phyloP scores from a whole-genome alignment of 2,329 filamentous ascomycete species.

The Diaporthe sp. region DNA sequence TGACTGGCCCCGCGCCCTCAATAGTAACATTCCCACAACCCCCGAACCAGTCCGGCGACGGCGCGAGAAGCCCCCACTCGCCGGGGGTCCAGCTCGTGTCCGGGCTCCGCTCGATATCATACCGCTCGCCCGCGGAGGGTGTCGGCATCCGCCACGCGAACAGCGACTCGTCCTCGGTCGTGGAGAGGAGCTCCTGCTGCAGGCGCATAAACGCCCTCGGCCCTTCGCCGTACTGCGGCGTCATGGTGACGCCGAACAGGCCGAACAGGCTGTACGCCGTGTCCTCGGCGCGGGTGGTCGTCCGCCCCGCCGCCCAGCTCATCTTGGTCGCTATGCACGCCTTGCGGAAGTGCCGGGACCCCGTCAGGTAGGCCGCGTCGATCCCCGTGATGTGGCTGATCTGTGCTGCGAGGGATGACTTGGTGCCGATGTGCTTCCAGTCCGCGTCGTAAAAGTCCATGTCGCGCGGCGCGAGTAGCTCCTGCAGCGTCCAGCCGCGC shows the following conservation, averaged over 20 bases:
- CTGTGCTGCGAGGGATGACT: background rate
- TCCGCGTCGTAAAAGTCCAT: constrained; percentile 36
- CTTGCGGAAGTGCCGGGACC: constrained; percentile 26
- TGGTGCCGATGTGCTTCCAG: constrained; percentile 27
- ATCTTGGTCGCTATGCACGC: background rate
- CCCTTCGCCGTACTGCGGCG: constrained; percentile 5
- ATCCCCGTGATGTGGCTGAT: background rate
- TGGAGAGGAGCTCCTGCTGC: background rate
- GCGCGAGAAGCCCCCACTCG: constrained; percentile 4
- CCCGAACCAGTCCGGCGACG: constrained; percentile 6
- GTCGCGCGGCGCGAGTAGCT: constrained; percentile 32
- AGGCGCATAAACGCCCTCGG: background rate
- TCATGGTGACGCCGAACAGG: background rate
- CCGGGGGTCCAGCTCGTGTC: background rate
- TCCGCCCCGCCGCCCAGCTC: background rate
- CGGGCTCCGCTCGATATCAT: background rate
- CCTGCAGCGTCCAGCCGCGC: constrained; percentile 26
- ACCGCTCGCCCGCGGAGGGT: background rate
- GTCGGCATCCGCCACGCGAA: constrained; percentile 9
- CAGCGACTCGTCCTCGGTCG: constrained; percentile 6
- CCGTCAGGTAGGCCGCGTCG: constrained; percentile 18
- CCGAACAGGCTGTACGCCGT: constrained; percentile 2
- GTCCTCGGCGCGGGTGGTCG: constrained; percentile 6
- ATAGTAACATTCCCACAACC: background rate
- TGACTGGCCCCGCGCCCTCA: background rate